Conservation (phyloP, 768 basidiomycete genomes). For the Lentinula sp. region DNA sequence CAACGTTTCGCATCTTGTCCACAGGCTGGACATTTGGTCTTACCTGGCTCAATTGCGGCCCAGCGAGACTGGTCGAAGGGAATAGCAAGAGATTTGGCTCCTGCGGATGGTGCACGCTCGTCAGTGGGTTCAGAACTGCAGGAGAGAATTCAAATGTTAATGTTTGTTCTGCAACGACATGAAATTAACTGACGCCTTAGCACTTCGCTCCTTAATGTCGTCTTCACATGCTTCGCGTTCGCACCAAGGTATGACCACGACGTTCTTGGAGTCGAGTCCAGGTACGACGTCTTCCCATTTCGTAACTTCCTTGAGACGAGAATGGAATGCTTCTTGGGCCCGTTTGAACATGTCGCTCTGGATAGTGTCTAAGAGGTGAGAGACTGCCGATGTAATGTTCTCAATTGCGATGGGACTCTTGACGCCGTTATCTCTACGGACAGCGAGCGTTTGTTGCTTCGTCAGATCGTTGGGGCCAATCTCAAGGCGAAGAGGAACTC, state of each 20-base stretch:
- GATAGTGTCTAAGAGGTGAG: conserved; percentile 73
- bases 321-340: conserved; percentile 70
- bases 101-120: conserved; percentile 93
- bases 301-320: conserved; percentile 64
- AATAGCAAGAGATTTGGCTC: conserved; percentile 95
- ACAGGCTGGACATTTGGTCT: conserved; percentile 89
- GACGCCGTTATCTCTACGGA: conserved; percentile 63
- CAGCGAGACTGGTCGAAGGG: conserved; percentile 90
- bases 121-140: conserved; percentile 80
- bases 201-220: conserved; percentile 94
- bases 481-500: conserved; percentile 95
- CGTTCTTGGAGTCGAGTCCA: conserved; percentile 79
- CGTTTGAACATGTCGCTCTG: conserved; percentile 83
- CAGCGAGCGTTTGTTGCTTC: conserved; percentile 74
- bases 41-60: conserved; percentile 71
- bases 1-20: conserved; percentile 86
- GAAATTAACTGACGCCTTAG: conserved; percentile 58
- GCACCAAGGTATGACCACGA: conserved; percentile 94
- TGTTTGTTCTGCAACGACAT: conserved; percentile 6
- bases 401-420: conserved; percentile 40
- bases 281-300: conserved; percentile 94
- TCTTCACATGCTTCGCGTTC: conserved; percentile 91
- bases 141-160: conserved; percentile 8
- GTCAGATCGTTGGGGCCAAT: conserved; percentile 90
- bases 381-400: conserved; percentile 42